Percentiles rank a stretch among this genome's conserved stretches.
Evolutionary conservation across 1,284 basidiomycete species (phyloP).

Genomic region (Cystobasidium sp.): DNA sequence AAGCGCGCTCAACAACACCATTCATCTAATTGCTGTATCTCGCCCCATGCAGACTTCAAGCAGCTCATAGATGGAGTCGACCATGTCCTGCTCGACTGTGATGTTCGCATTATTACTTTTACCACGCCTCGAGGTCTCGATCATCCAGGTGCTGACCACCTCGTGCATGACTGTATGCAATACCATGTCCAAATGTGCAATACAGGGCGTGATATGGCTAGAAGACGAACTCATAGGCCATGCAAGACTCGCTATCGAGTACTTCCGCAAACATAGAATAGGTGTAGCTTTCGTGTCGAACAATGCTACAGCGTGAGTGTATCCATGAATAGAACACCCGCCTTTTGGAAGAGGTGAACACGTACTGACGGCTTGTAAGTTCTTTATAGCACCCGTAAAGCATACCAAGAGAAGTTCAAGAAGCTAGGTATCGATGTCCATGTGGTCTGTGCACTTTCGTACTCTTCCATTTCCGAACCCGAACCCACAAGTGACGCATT

Average conservation of each 20-base stretch:
- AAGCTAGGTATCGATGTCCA: slow-evolving; percentile 81
- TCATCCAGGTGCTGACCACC: not conserved
- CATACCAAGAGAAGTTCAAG: slow-evolving; percentile 89
- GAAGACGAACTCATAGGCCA: slow-evolving; percentile 81
- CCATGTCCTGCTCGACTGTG: slow-evolving; percentile 42
- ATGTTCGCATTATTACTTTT: slow-evolving; percentile 12
- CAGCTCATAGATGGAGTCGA: slow-evolving; percentile 30
- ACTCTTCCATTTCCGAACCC: not conserved
- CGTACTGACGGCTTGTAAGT: not conserved
- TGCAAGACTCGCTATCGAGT: slow-evolving; percentile 66
- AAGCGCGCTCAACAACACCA: not conserved
- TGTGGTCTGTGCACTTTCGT: slow-evolving; percentile 63
- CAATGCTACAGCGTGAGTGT: slow-evolving; percentile 85
- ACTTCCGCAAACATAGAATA: slow-evolving; percentile 67
- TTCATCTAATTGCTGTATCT: too few relatives aligned
- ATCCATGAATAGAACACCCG: not conserved
- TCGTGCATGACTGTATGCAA: not conserved
- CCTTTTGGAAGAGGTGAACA: not conserved
- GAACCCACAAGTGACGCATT: slow-evolving; percentile 9
- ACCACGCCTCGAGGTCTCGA: not conserved
- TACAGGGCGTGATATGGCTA: slow-evolving; percentile 67
- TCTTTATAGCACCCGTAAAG: slow-evolving; percentile 63
- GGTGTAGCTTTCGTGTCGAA: slow-evolving; percentile 72
- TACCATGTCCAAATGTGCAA: not conserved
- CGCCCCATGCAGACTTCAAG: slow-evolving; percentile 27